phyloP scores from a whole-genome alignment of 345 rosid genomes.

The Reutealis trisperma region DNA sequence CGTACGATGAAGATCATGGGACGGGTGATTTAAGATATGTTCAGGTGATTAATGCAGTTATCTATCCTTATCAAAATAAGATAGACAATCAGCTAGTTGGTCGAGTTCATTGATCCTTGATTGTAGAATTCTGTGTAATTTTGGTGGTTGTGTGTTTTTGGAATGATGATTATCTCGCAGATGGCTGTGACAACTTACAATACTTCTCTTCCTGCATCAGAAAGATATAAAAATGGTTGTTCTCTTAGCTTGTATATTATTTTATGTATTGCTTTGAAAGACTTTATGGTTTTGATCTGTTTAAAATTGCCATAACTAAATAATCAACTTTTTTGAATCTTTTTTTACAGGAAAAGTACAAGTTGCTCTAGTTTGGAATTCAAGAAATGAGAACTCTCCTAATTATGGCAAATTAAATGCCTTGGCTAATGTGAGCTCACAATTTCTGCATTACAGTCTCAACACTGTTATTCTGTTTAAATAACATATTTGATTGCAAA shows the following conservation, averaged over 20 bases:
- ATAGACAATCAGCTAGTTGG: not conserved
- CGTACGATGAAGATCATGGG: constrained; percentile 80
- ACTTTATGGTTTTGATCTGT: constrained; percentile 13
- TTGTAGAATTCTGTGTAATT: not conserved
- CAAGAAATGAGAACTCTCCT: constrained; percentile 79
- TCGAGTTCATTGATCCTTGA: not conserved
- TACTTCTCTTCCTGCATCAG: constrained; percentile 70
- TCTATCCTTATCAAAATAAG: not conserved
- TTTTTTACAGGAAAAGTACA: constrained; percentile 72
- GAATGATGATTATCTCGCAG: constrained; percentile 41
- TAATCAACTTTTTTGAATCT: not conserved
- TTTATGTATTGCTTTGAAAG: not conserved
- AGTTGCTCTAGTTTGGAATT: constrained; percentile 89
- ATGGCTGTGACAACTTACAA: constrained; percentile 91
- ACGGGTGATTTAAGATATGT: constrained; percentile 87
- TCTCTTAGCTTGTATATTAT: constrained; percentile 9
- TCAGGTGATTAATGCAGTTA: constrained; percentile 53
- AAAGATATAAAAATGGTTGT: constrained; percentile 82
- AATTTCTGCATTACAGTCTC: not conserved
- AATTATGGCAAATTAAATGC: constrained; percentile 65
- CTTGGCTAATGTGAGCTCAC: constrained; percentile 66
- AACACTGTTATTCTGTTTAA: not conserved
- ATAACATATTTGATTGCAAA: not conserved
- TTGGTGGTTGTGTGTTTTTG: constrained; percentile 9
- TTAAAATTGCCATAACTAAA: not conserved